phyloP scores from a whole-genome alignment of 2,329 filamentous ascomycete genomes.

The Cercospora zeae-maydis region DNA sequence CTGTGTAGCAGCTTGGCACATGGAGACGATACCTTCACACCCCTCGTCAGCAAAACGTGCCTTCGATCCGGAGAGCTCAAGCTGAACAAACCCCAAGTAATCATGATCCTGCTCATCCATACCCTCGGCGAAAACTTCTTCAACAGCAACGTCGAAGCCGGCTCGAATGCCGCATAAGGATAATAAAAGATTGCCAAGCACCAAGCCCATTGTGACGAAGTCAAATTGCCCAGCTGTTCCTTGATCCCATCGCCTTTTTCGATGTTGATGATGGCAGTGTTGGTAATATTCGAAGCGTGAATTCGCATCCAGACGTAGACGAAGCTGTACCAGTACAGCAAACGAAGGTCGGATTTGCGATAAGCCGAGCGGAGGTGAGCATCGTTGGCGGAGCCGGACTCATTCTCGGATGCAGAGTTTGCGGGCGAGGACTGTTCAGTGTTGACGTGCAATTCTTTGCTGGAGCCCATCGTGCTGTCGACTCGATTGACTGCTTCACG shows the following conservation, averaged over 20 bases:
- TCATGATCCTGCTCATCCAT: conserved; percentile 32
- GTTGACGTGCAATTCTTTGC: background rate
- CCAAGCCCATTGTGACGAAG: conserved; percentile 36
- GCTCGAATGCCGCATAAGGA: conserved; percentile 38
- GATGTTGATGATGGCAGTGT: conserved; percentile 38
- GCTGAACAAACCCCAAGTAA: conserved; percentile 23
- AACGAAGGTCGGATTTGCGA: conserved; percentile 36
- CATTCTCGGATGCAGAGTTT: background rate
- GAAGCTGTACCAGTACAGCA: conserved; percentile 36
- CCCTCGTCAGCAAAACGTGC: background rate
- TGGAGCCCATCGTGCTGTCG: background rate
- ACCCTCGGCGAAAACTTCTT: conserved; percentile 30
- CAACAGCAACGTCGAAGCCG: conserved; percentile 29
- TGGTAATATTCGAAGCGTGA: conserved; percentile 36
- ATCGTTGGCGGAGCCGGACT: background rate
- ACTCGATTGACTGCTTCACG: background rate
- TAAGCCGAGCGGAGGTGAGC: conserved; percentile 11
- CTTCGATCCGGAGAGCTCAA: background rate
- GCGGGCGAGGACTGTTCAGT: background rate
- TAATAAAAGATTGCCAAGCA: conserved; percentile 37
- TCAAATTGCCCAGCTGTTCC: conserved; percentile 35
- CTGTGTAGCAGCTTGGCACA: conserved; percentile 29
- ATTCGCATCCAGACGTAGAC: conserved; percentile 35
- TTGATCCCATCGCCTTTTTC: conserved; percentile 36
- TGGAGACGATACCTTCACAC: conserved; percentile 20